Evolutionary conservation across 495 filamentous ascomycete species (phyloP).

Genomic region (Astrothelium subdiscretum): DNA sequence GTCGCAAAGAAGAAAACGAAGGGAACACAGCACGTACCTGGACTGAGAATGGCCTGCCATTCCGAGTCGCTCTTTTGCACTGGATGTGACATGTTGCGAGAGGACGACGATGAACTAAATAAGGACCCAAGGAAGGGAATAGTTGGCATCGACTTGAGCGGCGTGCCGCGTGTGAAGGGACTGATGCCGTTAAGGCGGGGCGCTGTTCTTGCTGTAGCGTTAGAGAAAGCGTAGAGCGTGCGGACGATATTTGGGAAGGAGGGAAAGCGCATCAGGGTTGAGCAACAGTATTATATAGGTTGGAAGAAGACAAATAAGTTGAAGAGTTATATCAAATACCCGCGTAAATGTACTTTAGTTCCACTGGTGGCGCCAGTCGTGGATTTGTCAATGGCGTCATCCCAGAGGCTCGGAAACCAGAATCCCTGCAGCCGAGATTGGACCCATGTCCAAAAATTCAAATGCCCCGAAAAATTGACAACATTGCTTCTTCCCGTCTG

Average conservation of each 20-base stretch:
- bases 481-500: neutral
- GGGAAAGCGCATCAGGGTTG: constrained; percentile 41
- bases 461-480: neutral
- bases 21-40: constrained; percentile 38
- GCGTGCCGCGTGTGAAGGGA: constrained; percentile 24
- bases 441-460: neutral
- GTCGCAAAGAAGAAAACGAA: neutral
- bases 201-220: constrained; percentile 20
- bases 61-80: constrained; percentile 68
- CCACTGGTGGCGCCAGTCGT: neutral
- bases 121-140: constrained; percentile 69
- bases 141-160: constrained; percentile 49
- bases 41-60: constrained; percentile 75
- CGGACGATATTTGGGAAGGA: constrained; percentile 40
- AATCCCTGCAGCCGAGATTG: neutral
- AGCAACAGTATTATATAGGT: neutral
- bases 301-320: neutral
- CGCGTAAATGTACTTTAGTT: neutral
- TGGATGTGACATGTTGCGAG: constrained; percentile 63
- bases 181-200: constrained; percentile 17
- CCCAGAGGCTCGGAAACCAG: neutral
- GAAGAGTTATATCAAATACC: neutral
- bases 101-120: constrained; percentile 50
- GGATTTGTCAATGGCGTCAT: constrained; percentile 3
- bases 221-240: constrained; percentile 35